Base-by-base conservation (phyloP, 2,329 filamentous ascomycete species). In the Davidsoniella eucalypti region DNA sequence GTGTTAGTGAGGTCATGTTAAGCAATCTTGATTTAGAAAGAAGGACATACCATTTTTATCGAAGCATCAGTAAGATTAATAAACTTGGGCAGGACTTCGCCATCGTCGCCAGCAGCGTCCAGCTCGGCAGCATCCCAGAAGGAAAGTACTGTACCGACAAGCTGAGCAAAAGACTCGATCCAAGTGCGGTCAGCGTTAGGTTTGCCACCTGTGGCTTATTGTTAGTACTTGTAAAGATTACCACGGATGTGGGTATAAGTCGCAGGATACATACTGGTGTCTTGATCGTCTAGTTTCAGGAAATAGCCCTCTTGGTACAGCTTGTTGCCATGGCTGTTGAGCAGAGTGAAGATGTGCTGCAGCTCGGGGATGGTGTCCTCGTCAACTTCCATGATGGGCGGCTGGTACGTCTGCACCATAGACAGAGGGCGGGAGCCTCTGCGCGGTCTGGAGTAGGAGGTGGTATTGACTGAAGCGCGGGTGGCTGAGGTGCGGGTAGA, bases 221-320 rank as follows among this genome's bases (percentile, higher is more conserved):
- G 54, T 61, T 44, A 59, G 60, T 58, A 55, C 56, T 18, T 17
- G 23, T n/a, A 3, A 14, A 16, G 23, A 40, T 33, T 12, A 33
- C 8, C 7, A 33, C 29, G 6, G 12, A 33, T 33, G 12, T 33
- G 8, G 12, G 8, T 23, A 43, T 18, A 12, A 21, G 10, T 7
- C 8, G 29, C 29, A 12, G 8, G 50, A 16, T 45, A 76, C 86
- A 58, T 75, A 94, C 88, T 81, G 50, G 80, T 82, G 61, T 96
- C 93, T 58, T 94, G 80, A 64, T 98, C 92, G 64, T 95, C 90
- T 45, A 98, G 70, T 67, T 96, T 98, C 58, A 98, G 68, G 57
- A 98, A 96, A 61, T 96, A 98, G 37, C 92, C 92, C 67, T 98
- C 92, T 58, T 95, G 88, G 63, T 96, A 98, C 51, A 96, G 70